A percentile compares a stretch with the other conserved stretches of the same genome.
Conservation (phyloP, 768 basidiomycete species). For the Suillus brevipes region DNA sequence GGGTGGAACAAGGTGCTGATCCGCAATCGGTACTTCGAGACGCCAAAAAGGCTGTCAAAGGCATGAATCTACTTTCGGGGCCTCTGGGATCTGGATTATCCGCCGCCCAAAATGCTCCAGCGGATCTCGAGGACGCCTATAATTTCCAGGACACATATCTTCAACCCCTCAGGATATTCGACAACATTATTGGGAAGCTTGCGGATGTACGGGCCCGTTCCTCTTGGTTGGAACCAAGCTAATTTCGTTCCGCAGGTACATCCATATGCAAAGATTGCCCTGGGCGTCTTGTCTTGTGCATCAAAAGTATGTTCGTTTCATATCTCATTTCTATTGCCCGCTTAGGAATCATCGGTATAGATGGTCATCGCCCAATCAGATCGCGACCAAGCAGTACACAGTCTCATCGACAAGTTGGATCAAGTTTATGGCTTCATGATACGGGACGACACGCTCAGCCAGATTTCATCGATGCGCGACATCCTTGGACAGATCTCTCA, state of each 20-base stretch:
- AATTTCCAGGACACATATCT: not conserved
- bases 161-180: not conserved
- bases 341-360: not conserved
- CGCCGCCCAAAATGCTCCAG: not conserved
- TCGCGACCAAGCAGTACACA: not conserved
- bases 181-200: not conserved
- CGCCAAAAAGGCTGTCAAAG: not conserved
- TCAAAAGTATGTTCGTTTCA: not conserved
- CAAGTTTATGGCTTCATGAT: slow-evolving; percentile 9
- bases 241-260: not conserved
- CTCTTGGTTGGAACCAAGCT: not conserved
- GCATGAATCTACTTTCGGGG: not conserved
- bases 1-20: not conserved
- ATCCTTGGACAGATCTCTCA: slow-evolving; percentile 8
- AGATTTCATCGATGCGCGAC: not conserved
- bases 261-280: slow-evolving; percentile 5
- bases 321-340: too few species aligned
- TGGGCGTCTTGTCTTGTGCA: not conserved
- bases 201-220: not conserved
- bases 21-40: not conserved
- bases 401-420: slow-evolving; percentile 6
- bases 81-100: not conserved
- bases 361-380: slow-evolving; percentile 1
- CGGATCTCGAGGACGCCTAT: not conserved
- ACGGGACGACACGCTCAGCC: not conserved